Evolutionary conservation across 257 asterid species (phyloP).

Genomic region (Sherardia arvensis): DNA sequence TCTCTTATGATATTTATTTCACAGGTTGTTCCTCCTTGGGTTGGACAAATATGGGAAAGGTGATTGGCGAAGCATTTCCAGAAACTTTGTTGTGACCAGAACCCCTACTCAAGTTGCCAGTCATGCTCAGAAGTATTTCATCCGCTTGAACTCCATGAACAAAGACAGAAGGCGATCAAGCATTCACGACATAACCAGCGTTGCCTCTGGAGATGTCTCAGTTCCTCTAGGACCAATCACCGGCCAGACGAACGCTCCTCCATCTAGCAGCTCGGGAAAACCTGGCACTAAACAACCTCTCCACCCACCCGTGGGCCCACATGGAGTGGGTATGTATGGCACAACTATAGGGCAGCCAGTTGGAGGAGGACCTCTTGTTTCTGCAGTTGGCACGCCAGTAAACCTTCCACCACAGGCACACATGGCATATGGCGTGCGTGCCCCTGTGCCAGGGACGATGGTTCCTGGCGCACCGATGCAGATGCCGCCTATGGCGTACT

Average conservation of each 20-base stretch:
- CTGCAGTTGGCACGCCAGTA: constrained; percentile 67
- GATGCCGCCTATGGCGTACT: constrained; percentile 37
- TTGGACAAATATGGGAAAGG: constrained; percentile 87
- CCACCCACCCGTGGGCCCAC: constrained; percentile 24
- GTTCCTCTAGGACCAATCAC: constrained; percentile 67
- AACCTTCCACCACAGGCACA: constrained; percentile 41
- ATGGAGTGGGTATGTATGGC: constrained; percentile 45
- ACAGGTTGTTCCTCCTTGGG: constrained; percentile 83
- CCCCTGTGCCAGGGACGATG: constrained; percentile 36
- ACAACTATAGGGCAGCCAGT: constrained; percentile 71
- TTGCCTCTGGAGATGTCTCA: constrained; percentile 45
- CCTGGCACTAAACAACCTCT: constrained; percentile 36
- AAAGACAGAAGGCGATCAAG: constrained; percentile 82
- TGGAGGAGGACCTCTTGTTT: constrained; percentile 49
- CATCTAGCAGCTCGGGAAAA: constrained; percentile 34
- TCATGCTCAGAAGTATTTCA: constrained; percentile 90
- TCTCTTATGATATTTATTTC: not conserved
- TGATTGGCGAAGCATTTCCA: constrained; percentile 88
- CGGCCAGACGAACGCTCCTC: constrained; percentile 48
- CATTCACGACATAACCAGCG: constrained; percentile 88
- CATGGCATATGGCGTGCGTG: constrained; percentile 45
- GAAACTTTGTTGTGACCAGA: constrained; percentile 78
- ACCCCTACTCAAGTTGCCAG: constrained; percentile 97
- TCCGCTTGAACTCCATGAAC: constrained; percentile 84
- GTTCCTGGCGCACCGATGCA: constrained; percentile 41